Evolutionary conservation across 2,329 filamentous ascomycete genomes (phyloP).

Genomic region (Tolypocladium tundrense): DNA sequence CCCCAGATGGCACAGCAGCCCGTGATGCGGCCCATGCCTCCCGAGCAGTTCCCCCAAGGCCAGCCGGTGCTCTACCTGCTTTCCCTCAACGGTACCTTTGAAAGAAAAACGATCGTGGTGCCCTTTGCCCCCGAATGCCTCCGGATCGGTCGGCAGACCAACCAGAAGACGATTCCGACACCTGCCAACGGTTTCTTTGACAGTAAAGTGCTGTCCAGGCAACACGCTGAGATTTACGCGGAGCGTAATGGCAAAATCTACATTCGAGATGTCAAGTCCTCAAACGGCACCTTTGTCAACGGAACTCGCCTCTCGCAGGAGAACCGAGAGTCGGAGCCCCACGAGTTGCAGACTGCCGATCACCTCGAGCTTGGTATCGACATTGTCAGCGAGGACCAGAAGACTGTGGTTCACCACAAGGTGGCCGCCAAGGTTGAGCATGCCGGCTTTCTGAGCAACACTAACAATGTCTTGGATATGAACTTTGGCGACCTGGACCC

Average conservation of each 20-base stretch:
- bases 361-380: slow-evolving; percentile 93
- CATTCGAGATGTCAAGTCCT: slow-evolving; percentile 96
- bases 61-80: slow-evolving; percentile 76
- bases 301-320: slow-evolving; percentile 81
- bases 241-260: slow-evolving; percentile 75
- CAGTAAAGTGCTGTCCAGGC: slow-evolving; percentile 90
- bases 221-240: slow-evolving; percentile 97
- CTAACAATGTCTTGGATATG: slow-evolving; percentile 73
- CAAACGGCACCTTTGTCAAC: slow-evolving; percentile 97
- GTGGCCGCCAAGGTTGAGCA: slow-evolving; percentile 95
- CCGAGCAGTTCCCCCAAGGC: slow-evolving; percentile 50
- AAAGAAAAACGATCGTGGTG: slow-evolving; percentile 90
- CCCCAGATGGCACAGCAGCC: slow-evolving; percentile 31
- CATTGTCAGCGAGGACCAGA: slow-evolving; percentile 97
- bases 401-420: slow-evolving; percentile 97
- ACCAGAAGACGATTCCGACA: slow-evolving; percentile 89
- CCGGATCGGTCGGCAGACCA: slow-evolving; percentile 91
- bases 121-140: slow-evolving; percentile 91
- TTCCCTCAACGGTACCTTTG: slow-evolving; percentile 92
- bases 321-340: slow-evolving; percentile 91
- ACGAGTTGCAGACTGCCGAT: slow-evolving; percentile 85
- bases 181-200: slow-evolving; percentile 92
- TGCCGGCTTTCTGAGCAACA: slow-evolving; percentile 69
- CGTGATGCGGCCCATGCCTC: slow-evolving; percentile 51
- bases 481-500: slow-evolving; percentile 89